These are phyloP conservation scores for Rhytidhysteron rufulum DNA, from an alignment of 2,329 filamentous ascomycete genomes.

Conservation along the genomic window DNA sequence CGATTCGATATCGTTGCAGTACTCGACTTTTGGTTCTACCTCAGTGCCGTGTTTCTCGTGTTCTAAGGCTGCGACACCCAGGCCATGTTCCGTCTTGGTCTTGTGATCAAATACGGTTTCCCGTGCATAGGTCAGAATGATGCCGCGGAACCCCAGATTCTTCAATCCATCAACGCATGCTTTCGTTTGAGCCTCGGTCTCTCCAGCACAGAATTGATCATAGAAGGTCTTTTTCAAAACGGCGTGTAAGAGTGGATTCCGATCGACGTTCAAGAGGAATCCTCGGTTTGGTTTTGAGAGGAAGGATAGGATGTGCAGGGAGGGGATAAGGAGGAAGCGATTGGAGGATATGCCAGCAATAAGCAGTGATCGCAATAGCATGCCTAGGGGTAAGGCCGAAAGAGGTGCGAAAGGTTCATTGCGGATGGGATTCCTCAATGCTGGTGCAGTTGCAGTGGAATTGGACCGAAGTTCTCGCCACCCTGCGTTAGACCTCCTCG, in stretches of 20 bases:
- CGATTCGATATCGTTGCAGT: no score
- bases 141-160: slow-evolving; percentile 77
- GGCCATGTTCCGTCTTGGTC: slow-evolving; percentile 20
- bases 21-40: background rate
- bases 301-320: slow-evolving; percentile 36
- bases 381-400: no score
- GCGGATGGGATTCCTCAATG: no score
- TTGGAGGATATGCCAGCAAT: no score
- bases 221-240: slow-evolving; percentile 80
- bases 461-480: no score
- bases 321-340: slow-evolving; percentile 37
- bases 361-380: no score
- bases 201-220: slow-evolving; percentile 84
- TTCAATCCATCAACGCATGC: slow-evolving; percentile 64
- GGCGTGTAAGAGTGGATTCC: slow-evolving; percentile 67
- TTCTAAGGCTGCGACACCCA: slow-evolving; percentile 5
- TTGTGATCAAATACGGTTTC: slow-evolving; percentile 53
- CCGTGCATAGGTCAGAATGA: slow-evolving; percentile 79
- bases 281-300: slow-evolving; percentile 35
- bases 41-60: background rate
- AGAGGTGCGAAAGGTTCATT: no score
- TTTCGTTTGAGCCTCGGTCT: slow-evolving; percentile 64
- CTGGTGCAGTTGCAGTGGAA: no score
- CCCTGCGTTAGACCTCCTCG: no score
- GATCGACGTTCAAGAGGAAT: slow-evolving; percentile 58